Conservation (phyloP, 1,139 yeast species). For the Kurtzmaniella quercitrusa region DNA sequence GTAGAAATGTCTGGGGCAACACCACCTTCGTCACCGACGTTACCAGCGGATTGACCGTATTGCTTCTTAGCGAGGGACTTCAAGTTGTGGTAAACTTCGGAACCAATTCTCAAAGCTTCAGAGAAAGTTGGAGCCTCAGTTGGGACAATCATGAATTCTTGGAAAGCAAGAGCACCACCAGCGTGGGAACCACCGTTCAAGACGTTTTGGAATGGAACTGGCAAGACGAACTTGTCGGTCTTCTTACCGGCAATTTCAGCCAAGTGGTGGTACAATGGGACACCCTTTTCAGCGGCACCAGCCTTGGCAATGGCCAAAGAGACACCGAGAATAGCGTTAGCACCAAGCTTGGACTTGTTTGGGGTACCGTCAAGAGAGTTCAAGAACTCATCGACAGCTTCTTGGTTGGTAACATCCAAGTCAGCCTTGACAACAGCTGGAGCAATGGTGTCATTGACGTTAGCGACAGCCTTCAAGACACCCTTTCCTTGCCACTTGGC, state of each 20-base stretch:
- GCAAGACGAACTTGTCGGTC: constrained; percentile 68
- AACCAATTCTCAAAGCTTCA: constrained; percentile 92
- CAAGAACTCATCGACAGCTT: constrained; percentile 75
- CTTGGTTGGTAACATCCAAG: constrained; percentile 76
- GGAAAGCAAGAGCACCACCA: constrained; percentile 97
- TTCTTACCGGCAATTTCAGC: constrained; percentile 64
- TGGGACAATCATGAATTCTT: constrained; percentile 98
- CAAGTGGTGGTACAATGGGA: constrained; percentile 84
- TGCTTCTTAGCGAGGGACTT: constrained; percentile 85
- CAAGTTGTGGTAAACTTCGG: constrained; percentile 94
- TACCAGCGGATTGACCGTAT: constrained; percentile 97
- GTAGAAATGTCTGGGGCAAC: constrained; percentile 94
- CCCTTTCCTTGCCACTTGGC: constrained; percentile 95
- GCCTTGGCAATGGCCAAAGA: constrained; percentile 92
- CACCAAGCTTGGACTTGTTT: constrained; percentile 92
- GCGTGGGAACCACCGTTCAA: constrained; percentile 99
- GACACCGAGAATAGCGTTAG: constrained; percentile 93
- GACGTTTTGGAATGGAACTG: constrained; percentile 97
- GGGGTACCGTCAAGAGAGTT: constrained; percentile 82
- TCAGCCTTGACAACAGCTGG: constrained; percentile 78
- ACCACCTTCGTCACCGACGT: constrained; percentile 99
- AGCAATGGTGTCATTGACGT: constrained; percentile 84
- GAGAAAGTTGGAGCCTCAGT: constrained; percentile 80
- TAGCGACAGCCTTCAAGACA: constrained; percentile 86
- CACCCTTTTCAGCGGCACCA: constrained; percentile 86